Evolutionary conservation across 208 protist genomes (phyloP), one percentile per base, ranked within the genome.

Genomic region (Entamoeba invadens): DNA sequence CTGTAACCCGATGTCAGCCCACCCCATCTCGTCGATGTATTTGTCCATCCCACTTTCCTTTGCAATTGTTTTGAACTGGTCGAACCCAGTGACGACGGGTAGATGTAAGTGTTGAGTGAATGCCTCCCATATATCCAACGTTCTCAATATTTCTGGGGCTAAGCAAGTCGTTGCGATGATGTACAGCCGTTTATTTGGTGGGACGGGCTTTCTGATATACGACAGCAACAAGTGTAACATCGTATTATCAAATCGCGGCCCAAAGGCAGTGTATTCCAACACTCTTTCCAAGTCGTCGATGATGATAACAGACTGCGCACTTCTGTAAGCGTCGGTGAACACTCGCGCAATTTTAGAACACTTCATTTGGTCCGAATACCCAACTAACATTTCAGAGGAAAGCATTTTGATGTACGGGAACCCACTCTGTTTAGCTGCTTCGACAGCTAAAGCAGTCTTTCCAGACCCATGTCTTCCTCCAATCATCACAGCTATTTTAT

Each of bases 241-340:
- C 6, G 38, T 91, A 14, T 91, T 45, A 45, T 91, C 38, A 45
- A 91, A 91, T 14, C 38, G 4, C 45, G 38, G 77, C 14, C 99
- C 98, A 92, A 99, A 97, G 51, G 97, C 96, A 18, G 98, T 98
- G 94, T 99, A 99, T 57, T 99, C 95, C 18, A 98, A 91, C 31
- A 98, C 92, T 16, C 97, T 97, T 96, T 99, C 99, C 92, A 99
- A 94, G 94, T 99, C 97, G 94, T 99, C 98, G 38, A 99, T 95
- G 44, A 99, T 97, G 91, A 99, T 98, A 72, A 98, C 97, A 94
- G 96, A 98, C 4, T 97, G 72, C 31, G 97, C 96, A 21, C 98
- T 99, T 96, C 98, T 98, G 96, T 99, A 99, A 45, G 98, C 98
- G 95, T 99, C 98, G 93, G 99, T 98, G 95, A 99, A 99, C 18